These are phyloP conservation scores for Scalesia atractyloides DNA, from an alignment of 129 eudicot genomes.

Conservation along the genomic window DNA sequence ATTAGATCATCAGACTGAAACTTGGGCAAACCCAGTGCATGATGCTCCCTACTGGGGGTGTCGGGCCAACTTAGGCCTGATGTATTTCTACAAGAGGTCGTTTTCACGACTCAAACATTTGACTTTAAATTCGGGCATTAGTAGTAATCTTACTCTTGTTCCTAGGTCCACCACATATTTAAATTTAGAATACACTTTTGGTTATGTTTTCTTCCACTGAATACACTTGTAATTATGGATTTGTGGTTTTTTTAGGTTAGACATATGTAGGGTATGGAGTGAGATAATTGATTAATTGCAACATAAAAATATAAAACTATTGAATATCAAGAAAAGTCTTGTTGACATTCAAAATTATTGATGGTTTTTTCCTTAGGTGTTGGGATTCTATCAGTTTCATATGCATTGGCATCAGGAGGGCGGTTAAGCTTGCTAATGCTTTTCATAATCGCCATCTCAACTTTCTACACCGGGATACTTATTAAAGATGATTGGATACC, in stretches of 20 bases:
- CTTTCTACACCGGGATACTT: slow-evolving; percentile 77
- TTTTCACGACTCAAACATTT: no score
- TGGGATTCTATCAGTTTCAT: slow-evolving; percentile 85
- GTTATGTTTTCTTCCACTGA: no score
- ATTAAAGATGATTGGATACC: slow-evolving; percentile 77
- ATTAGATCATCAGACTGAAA: no score
- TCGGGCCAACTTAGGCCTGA: no score
- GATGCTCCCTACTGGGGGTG: no score
- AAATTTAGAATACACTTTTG: no score
- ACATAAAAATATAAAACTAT: neutral
- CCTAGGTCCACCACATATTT: no score
- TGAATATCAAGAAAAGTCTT: neutral
- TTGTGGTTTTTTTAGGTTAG: neutral
- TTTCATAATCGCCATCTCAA: slow-evolving; percentile 54
- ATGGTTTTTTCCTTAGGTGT: slow-evolving; percentile 54
- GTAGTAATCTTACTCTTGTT: no score
- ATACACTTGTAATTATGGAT: neutral
- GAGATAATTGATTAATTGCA: neutral
- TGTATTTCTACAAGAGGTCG: no score
- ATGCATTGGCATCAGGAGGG: slow-evolving; percentile 90
- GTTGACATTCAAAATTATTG: neutral
- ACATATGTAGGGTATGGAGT: neutral
- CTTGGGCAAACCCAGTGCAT: no score
- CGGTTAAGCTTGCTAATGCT: slow-evolving; percentile 76
- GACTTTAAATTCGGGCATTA: no score